phyloP scores from a whole-genome alignment of 768 basidiomycete genomes.

The Russula olivacea region DNA sequence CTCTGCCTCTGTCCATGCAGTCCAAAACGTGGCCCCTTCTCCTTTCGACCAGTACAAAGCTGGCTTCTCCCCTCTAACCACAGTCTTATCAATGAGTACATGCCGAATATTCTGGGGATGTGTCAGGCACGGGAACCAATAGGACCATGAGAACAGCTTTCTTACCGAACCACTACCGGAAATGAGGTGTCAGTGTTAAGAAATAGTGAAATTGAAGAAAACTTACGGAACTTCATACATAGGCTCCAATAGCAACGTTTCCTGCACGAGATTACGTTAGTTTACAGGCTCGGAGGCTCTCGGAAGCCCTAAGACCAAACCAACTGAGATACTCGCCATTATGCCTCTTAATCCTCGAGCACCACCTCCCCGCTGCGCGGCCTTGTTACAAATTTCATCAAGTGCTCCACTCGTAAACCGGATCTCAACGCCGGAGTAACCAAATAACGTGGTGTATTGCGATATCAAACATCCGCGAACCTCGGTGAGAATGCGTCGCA shows the following conservation, averaged over 20 bases:
- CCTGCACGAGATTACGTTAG: slow-evolving; percentile 41
- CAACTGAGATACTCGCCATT: slow-evolving; percentile 46
- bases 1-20: slow-evolving; percentile 72
- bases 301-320: neutral
- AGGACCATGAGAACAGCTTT: slow-evolving; percentile 6
- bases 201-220: slow-evolving; percentile 5
- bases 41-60: slow-evolving; percentile 74
- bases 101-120: slow-evolving; percentile 60
- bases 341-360: slow-evolving; percentile 87
- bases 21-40: slow-evolving; percentile 64
- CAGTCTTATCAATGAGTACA: slow-evolving; percentile 72
- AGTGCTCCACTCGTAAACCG: slow-evolving; percentile 79
- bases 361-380: slow-evolving; percentile 78
- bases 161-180: slow-evolving; percentile 59
- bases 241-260: slow-evolving; percentile 72
- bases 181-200: slow-evolving; percentile 5
- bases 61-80: slow-evolving; percentile 55
- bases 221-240: slow-evolving; percentile 93
- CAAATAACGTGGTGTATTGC: slow-evolving; percentile 82
- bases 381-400: slow-evolving; percentile 74
- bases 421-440: slow-evolving; percentile 78
- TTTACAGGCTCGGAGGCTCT: neutral
- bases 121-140: neutral
- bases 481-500: slow-evolving; percentile 86
- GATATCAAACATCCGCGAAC: slow-evolving; percentile 88